These are phyloP conservation scores for Didymella pomorum DNA, from an alignment of 2,329 filamentous ascomycete genomes.

Conservation along the genomic window DNA sequence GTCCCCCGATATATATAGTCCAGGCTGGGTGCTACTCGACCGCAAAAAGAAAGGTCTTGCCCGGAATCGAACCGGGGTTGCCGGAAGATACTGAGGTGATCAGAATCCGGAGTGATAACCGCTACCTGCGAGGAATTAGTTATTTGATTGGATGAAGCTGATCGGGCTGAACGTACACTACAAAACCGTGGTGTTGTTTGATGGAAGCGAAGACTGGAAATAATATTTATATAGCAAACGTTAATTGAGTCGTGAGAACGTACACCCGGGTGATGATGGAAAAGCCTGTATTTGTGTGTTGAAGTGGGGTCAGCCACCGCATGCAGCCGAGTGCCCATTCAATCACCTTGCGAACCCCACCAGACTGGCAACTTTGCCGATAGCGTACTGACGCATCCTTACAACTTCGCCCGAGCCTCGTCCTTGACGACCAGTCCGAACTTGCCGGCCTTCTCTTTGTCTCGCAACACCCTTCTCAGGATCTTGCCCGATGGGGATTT, in stretches of 20 bases:
- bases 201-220: background rate
- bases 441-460: slow-evolving; percentile 45
- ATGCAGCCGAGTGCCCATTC: too few relatives aligned
- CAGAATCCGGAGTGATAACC: slow-evolving; percentile 28
- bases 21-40: too few relatives aligned
- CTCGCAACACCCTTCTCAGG: slow-evolving; percentile 55
- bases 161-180: too few relatives aligned
- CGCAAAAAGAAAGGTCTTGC: slow-evolving; percentile 21
- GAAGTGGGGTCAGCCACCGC: too few relatives aligned
- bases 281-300: too few relatives aligned
- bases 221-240: background rate
- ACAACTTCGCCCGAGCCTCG: slow-evolving; percentile 52
- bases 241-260: too few relatives aligned
- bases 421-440: slow-evolving; percentile 36
- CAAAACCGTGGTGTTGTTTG: slow-evolving; percentile 11
- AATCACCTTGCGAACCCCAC: too few relatives aligned
- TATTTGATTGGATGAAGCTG: too few relatives aligned
- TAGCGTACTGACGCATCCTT: slow-evolving; percentile 9
- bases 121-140: too few relatives aligned
- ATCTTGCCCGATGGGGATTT: slow-evolving; percentile 60
- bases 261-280: too few relatives aligned
- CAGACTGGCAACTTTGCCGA: background rate
- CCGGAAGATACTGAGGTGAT: slow-evolving; percentile 22
- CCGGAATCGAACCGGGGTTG: slow-evolving; percentile 28
- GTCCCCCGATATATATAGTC: too few relatives aligned